Base-by-base conservation (phyloP, 176 grass and related monocot genomes). In the Echinochloa phyllopogon region DNA sequence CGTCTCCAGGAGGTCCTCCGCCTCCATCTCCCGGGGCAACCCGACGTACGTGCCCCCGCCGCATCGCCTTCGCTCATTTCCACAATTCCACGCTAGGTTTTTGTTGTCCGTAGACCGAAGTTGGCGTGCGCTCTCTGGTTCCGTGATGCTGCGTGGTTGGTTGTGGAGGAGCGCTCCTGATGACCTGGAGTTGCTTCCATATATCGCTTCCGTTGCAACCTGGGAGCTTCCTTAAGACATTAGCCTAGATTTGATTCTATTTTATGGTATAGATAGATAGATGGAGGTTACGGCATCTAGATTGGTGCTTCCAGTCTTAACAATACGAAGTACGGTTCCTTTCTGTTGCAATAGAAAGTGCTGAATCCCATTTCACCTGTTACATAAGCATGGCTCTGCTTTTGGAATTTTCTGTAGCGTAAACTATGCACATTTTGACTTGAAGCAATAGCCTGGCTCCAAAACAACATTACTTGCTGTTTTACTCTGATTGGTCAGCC, bases 21-120 rank as follows among this genome's bases (percentile, higher is more conserved):
- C 36, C 57, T 89, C 94, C 68, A 82, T 93, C 59, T 87, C 88
- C 82, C 91, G 79, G 65, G 65, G 80, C 29, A 40, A 45, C 65
- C 60, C 75, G 1, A 51, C 77, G 91, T 93, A 93, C 53, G 91
- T 52, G 65, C 62, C 33, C 66, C 47, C 55, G 0, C 4, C 79
- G 13, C 33, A 1, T 33, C 36, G 18, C 5, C 37, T 42, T 55
- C 71, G 1, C 71, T 78, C 40, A n/a, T 75, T 39, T 42, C 15
- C 21, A 1, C 40, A n/a, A 70, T 39, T 42, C 15, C 21, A 1
- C 67, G 49, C 8, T 75, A 1, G 45, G 1, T 43, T 3, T 15
- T 51, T 39, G 61, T 37, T 44, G 18, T 24, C 6, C 59, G 25
- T 36, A 64, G 15, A 20, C 25, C 60, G 27, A 39, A 48, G 9